Base-by-base conservation (phyloP, 768 basidiomycete genomes). In the Kondoa subrosea region DNA sequence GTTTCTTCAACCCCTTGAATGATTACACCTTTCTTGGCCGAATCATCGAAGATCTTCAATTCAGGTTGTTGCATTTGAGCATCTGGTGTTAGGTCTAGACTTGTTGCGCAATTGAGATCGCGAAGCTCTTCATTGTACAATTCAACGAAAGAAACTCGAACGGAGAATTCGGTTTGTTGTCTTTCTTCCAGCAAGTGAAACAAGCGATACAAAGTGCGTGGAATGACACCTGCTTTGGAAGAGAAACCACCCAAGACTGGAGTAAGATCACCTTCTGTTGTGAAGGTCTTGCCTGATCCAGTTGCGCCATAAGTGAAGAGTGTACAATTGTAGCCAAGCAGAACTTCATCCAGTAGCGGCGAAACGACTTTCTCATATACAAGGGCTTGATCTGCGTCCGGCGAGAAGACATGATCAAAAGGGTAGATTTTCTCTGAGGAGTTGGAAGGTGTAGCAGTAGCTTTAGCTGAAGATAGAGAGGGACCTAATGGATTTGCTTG, bases 251-350 rank as follows among this genome's bases (percentile, higher is more conserved):
- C 89, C 80, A 89, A 83, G 0, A 87, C 85, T 0, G 89, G 85
- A 1, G 80, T 80, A 27, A 95, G 79, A 75, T 99, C 91, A 17
- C 95, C 95, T 78, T 96, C 91, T 95, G 97, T 99, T 1, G 95
- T 99, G 75, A 91, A 95, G 90, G 95, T 97, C 80, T 99, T 99
- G 26, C 95, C 95, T 0, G 95, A 96, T 0, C 95, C 95, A 0
- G 95, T 97, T 77, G 97, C 95, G 1, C 95, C 95, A 75, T 99
- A 99, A 2, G 92, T 92, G 78, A 97, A 96, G 26, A 99, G 56
- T 0, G 76, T 75, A 40, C 93, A 97, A 75, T 97, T 97, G 80
- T 95, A 99, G 3, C 95, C 95, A 77, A 83, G 80, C 50, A 96
- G 78, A n/a, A 96, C 92, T 76, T 99, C 89, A 60, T 89, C 85